Evolutionary conservation across 495 filamentous ascomycete genomes (phyloP), one percentile per base, ranked within the genome.

Genomic region (Rusavskia elegans): DNA sequence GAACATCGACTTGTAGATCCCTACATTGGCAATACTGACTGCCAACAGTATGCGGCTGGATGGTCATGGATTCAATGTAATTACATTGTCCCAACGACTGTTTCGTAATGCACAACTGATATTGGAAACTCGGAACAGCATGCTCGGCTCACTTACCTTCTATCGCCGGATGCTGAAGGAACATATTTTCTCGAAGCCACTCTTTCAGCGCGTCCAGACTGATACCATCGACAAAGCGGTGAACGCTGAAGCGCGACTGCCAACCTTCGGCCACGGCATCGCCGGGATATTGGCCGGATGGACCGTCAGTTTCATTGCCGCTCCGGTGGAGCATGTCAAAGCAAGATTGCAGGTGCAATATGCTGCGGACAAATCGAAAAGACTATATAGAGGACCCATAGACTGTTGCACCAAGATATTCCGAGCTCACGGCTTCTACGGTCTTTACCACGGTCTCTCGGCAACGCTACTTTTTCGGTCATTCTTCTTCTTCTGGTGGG

Each of bases 401-500:
- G 89, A 96, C 62, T 93, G 86, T 60, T 57, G 79, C 29, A 66
- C 64, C 50, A 89, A 87, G 66, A 79, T 95, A 38, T 77, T 80
- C 64, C 55, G 61, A 25, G 64, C 68, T 39, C 86, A 95, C 60
- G 92, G 90, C 13, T 61, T 96, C 2, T 56, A 64, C 14, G 90
- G 90, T 16, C 63, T 96, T 1, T 96, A 87, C 67, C 87, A 87
- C 59, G 92, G 92, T 0, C 69, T 98, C 35, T 71, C 63, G 29
- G 85, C 92, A 1, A 98, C 92, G 0, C 71, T 96, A 30, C 59
- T 98, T 48, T 96, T 96, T 69, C 77, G 92, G 21, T 78, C 82
- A 5, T 93, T 88, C 66, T 98, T 98, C 74, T 94, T 95, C 75
- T 92, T 84, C 70, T 95, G 88, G 90, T 98, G 92, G 92, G 83